Conservation (phyloP, 2,329 filamentous ascomycete genomes). For the Fusarium chaquense region DNA sequence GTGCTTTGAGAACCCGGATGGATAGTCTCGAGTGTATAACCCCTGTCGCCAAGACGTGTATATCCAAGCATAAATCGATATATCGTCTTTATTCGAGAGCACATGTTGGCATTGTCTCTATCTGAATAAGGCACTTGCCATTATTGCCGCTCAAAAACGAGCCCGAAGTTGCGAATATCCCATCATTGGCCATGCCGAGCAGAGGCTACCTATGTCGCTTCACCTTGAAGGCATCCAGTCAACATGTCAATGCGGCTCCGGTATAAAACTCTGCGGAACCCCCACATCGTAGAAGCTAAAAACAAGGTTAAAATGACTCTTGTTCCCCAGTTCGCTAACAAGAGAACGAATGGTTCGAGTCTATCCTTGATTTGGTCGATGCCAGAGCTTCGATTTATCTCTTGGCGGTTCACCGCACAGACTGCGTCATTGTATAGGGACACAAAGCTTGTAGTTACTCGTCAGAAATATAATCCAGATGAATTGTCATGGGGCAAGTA, state of each 20-base stretch:
- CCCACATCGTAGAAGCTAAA: constrained; percentile 25
- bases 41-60: constrained; percentile 37
- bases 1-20: constrained; percentile 40
- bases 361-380: not conserved
- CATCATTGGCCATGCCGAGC: not conserved
- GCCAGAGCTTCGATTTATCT: not conserved
- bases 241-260: constrained; percentile 21
- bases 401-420: not conserved
- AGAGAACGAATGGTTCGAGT: not conserved
- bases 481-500: not conserved
- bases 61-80: constrained; percentile 13
- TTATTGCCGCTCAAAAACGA: not conserved
- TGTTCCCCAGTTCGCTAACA: not conserved
- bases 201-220: not conserved
- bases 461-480: constrained; percentile 5
- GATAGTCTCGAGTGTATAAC: constrained; percentile 24
- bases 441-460: not conserved
- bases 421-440: not conserved
- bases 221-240: not conserved
- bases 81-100: constrained; percentile 10
- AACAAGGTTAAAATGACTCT: constrained; percentile 39
- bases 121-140: not conserved
- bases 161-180: not conserved
- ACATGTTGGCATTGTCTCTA: constrained; percentile 5
- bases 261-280: constrained; percentile 5